phyloP scores from a whole-genome alignment of 495 filamentous ascomycete genomes.

The Xylaria telfairii region DNA sequence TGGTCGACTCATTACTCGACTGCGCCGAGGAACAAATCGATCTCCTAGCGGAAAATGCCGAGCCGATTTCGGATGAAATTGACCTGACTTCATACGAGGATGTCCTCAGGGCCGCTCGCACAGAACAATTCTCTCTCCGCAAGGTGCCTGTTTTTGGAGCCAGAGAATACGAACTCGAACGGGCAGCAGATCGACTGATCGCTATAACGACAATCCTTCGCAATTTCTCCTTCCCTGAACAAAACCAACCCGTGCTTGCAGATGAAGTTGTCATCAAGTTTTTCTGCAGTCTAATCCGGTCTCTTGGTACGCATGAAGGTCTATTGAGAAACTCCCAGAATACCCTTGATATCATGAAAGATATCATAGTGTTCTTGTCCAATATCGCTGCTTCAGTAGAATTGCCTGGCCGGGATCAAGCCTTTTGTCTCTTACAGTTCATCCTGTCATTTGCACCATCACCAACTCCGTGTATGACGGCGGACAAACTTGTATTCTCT shows the following conservation, averaged over 20 bases:
- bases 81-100: conserved; percentile 86
- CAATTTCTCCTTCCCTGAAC: conserved; percentile 86
- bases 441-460: conserved; percentile 88
- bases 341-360: conserved; percentile 96
- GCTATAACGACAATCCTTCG: conserved; percentile 92
- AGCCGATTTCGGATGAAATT: conserved; percentile 84
- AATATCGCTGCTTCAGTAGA: conserved; percentile 83
- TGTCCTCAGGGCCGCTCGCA: conserved; percentile 73
- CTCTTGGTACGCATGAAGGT: conserved; percentile 88
- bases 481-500: conserved; percentile 73
- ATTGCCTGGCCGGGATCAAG: conserved; percentile 87
- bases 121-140: conserved; percentile 71
- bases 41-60: conserved; percentile 75
- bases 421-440: conserved; percentile 84
- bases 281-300: conserved; percentile 78
- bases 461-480: conserved; percentile 57
- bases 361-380: conserved; percentile 84
- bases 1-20: conserved; percentile 86
- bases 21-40: conserved; percentile 89
- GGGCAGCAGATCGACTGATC: conserved; percentile 83
- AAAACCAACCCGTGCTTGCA: conserved; percentile 74
- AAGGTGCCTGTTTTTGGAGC: conserved; percentile 76
- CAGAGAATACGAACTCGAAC: conserved; percentile 81
- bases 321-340: conserved; percentile 79
- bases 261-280: conserved; percentile 79